Base-by-base conservation (phyloP, 1,284 basidiomycete species). In the Pseudozyma sp. region DNA sequence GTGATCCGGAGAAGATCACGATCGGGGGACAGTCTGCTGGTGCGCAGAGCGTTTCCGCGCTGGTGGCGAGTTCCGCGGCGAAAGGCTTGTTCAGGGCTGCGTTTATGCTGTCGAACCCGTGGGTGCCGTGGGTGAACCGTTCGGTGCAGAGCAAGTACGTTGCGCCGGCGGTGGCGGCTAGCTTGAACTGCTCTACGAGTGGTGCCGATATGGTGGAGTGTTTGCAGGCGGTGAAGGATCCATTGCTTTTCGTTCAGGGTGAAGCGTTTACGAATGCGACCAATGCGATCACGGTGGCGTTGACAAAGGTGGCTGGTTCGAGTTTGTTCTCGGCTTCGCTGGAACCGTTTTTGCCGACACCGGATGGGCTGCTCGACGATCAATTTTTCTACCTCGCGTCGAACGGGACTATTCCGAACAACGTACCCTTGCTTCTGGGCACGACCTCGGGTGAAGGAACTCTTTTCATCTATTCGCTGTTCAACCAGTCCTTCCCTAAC, bases 11-110 rank as follows among this genome's bases (percentile, higher is more conserved):
- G 2, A 89, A 88, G 68, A 88, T 97, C 73, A 94, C 93, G 0
- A 78, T 97, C 34, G 92, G 92, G 31, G 94, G 94, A 6, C 93
- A 97, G 84, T 93, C 92, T 80, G 89, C 90, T 31, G 94, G 94
- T 48, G 94, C 91, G 4, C 40, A 69, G 54, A 65, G 61, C 33
- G 49, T 77, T 10, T 44, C 64, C 1, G 54, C 67, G 8, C 51
- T 77, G 29, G 45, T 77, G 5, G 46, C 62, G 1, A 62, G 60
- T 37, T 56, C 60, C 16, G 53, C 56, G 3, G 47, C 59, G 2
- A 60, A 57, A 34, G 69, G 68, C 6, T 46, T 74, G 19, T 74
- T 54, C 53, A 45, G 40, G 5, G 61, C 54, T 7, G 71, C 62
- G 6, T 58, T 74, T 35, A 58, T 74, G 61, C 39, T 67, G 7